Evolutionary conservation across 2,329 filamentous ascomycete species (phyloP), one percentile per base, ranked within the genome.

Genomic region (Ascochyta clinopodiicola): DNA sequence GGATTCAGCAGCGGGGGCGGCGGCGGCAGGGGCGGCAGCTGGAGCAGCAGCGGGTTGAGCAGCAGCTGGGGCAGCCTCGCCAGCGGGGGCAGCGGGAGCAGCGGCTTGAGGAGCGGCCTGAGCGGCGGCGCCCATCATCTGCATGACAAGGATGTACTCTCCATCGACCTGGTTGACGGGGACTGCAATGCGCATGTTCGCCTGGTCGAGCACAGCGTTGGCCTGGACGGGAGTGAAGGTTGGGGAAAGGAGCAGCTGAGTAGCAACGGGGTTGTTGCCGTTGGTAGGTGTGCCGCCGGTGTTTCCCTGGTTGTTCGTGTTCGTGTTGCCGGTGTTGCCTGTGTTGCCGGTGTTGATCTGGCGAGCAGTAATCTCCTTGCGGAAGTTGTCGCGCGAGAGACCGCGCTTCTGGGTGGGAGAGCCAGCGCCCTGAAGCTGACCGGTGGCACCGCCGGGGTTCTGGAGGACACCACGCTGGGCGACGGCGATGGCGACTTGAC

Each of bases 81-180:
- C 37, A 17, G 54, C 39, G 25, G 44, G 27, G 25, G 56, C 36
- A 25, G 36, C 17, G 19, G 48, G 36, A 31, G 43, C 27, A 38
- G 56, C 51, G 3, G 42, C 53, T 19, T 57, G 56, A 8, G 60
- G 46, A 17, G 61, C 58, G 35, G 60, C 58, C 27, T 59, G 49
- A 15, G 44, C 55, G 10, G 37, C 56, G 22, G 47, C 56, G 17
- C 53, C 59, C 65, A 68, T 68, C 56, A 59, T 60, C 44, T 67
- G 57, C 68, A 75, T 73, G 15, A 67, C 67, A 32, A 75, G 63
- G 45, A 75, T 75, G 63, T 61, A 75, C 51, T 75, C 73, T 46
- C 73, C 73, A 48, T 75, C 72, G 13, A 75, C 49, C 46, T 72
- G 69, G 51, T 63, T 51, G 46, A 75, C 72, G 0, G 73, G 73